Evolutionary conservation across 2,329 filamentous ascomycete species (phyloP).

Genomic region (Neopestalotiopsis rosae): DNA sequence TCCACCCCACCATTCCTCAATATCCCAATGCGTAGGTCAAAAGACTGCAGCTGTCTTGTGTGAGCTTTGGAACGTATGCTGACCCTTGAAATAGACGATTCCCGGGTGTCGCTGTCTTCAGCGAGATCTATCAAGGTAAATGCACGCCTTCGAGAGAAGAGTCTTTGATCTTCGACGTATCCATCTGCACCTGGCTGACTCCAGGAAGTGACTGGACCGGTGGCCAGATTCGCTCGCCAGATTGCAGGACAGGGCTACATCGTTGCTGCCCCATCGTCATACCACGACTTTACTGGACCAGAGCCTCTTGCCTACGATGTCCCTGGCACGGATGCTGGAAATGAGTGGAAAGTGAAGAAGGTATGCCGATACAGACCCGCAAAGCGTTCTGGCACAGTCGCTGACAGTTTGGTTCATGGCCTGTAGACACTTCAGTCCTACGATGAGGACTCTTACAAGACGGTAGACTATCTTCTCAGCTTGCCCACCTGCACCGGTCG

Average conservation of each 20-base stretch:
- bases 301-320: conserved; percentile 85
- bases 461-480: conserved; percentile 72
- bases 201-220: conserved; percentile 80
- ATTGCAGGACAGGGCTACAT: conserved; percentile 95
- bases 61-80: conserved; percentile 18
- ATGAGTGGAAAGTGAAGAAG: conserved; percentile 85
- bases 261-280: conserved; percentile 86
- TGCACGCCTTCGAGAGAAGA: neutral
- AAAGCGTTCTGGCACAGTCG: neutral
- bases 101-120: conserved; percentile 86
- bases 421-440: conserved; percentile 79
- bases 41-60: neutral
- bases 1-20: conserved; percentile 82
- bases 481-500: conserved; percentile 81
- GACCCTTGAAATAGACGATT: conserved; percentile 59
- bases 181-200: conserved; percentile 16
- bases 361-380: conserved; percentile 41
- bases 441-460: conserved; percentile 75
- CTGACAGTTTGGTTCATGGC: neutral
- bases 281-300: conserved; percentile 90
- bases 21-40: conserved; percentile 78
- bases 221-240: conserved; percentile 86
- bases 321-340: conserved; percentile 86
- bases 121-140: conserved; percentile 92
- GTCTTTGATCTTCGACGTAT: neutral